Base-by-base conservation (phyloP, 2,329 filamentous ascomycete genomes). In the Dactylellina leptospora region DNA sequence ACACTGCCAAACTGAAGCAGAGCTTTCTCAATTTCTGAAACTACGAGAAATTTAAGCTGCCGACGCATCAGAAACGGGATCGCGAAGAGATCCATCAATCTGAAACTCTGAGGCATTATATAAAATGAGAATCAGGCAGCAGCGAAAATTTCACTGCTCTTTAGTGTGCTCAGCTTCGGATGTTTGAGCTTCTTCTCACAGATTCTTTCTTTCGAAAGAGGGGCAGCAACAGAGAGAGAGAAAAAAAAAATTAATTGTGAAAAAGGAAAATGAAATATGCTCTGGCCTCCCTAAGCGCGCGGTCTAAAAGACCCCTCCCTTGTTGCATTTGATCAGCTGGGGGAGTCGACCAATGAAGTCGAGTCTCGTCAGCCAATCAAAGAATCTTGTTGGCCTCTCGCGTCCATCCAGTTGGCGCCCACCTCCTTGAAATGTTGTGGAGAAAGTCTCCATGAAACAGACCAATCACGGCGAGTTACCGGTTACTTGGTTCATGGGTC, bases 401-500 rank as follows among this genome's bases (percentile, higher is more conserved):
- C 68, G 53, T 72, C 66, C 66, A 30, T 55, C 54, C 68, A 54
- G 68, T 72, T 72, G 68, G 68, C 68, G 68, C 68, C 68, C 68
- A 72, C 68, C 68, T 64, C 68, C 68, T 64, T 64, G 68, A 72
- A 59, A 53, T 51, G 53, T 56, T 63, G 68, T 72, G 68, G 68
- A 72, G 59, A 51, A 58, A 9, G 53, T 30, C 28, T 64, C 22
- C 44, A 27, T 54, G 58, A 62, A 64, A 72, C 68, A 38, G 59
- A 53, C 68, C 68, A 72, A 72, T 72, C 59, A 63, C 22, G 33
- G 40, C 16, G 23, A 63, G 54, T 72, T 72, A 72, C 68, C 68
- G 68, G 59, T 55, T 59, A 72, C 68, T 72, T 72, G 68, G 68
- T 72, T 72, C 68, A 72, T 72, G 68, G 68, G 68, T 72, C 68